Base-by-base conservation (phyloP, 805 yeast genomes). In the Saturnispora kantuleensis region DNA sequence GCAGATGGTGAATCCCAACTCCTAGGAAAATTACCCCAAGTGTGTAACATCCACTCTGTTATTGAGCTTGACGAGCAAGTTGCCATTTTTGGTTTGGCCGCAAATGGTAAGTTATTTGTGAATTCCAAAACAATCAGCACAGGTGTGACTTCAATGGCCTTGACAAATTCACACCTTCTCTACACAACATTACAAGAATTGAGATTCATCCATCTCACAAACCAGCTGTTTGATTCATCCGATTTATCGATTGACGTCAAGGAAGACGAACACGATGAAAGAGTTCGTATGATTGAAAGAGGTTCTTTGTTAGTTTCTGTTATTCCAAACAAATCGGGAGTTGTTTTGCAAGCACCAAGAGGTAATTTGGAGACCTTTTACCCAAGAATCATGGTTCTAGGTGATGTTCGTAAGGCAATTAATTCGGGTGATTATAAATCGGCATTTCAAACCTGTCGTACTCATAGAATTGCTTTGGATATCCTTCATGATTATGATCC, bases 351-450 rank as follows among this genome's bases (percentile, higher is more conserved):
- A 62, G 96, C 96, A 4, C 95, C 95, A 47, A 76, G 99, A 60
- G 99, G 99, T 49, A 93, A 93, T 56, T 67, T 93, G 52, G 99
- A 93, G 62, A 88, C 97, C 0, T 84, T 93, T 15, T 81, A 78
- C 56, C 98, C 99, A 11, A 74, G 98, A 60, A 84, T 93, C 38
- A 79, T 93, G 83, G 95, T 90, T 3, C 66, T 93, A 34, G 74
- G 84, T 10, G 93, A 82, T 17, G 94, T 93, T 21, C 74, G 98
- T 52, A 69, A 73, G 31, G 71, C 73, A 52, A 86, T 93, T 49
- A 68, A 72, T 31, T 64, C 68, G 1, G 68, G 64, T 46, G 66
- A 76, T 31, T 93, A 82, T 56, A 67, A 65, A 39, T 70, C 70
- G n/a, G 98, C 98, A 0, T 88, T 90, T 54, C 52, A 75, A 37